Evolutionary conservation across 2,329 filamentous ascomycete genomes (phyloP).

Genomic region (Septoria linicola): DNA sequence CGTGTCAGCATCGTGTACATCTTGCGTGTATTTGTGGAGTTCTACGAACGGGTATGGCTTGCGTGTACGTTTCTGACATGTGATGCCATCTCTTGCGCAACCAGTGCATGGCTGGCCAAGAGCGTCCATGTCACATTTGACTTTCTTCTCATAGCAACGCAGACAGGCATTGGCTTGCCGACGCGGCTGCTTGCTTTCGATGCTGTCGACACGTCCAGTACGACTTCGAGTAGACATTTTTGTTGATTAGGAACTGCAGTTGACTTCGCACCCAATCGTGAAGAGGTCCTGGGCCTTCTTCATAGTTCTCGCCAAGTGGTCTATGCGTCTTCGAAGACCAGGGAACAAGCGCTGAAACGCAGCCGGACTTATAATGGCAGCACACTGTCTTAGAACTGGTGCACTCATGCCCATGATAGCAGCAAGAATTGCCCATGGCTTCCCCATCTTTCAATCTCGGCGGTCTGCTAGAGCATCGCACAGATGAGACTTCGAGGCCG

Average conservation of each 20-base stretch:
- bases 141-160: constrained; percentile 17
- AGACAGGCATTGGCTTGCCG: constrained; percentile 15
- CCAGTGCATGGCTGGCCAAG: constrained; percentile 15
- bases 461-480: background rate
- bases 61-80: constrained; percentile 15
- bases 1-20: constrained; percentile 6
- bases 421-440: background rate
- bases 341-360: background rate
- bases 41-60: constrained; percentile 15
- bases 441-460: constrained; percentile 13
- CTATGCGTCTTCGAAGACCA: constrained; percentile 1
- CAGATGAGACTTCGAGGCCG: background rate
- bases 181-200: constrained; percentile 10
- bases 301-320: constrained; percentile 6
- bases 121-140: constrained; percentile 17
- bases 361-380: constrained; percentile 4
- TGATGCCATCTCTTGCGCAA: constrained; percentile 11
- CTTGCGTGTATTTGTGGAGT: background rate
- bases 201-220: constrained; percentile 3
- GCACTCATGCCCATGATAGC: constrained; percentile 4
- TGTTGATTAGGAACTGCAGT: background rate
- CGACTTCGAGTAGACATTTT: constrained; percentile 10
- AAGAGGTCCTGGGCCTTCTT: constrained; percentile 6
- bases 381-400: constrained; percentile 12
- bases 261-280: background rate